Base-by-base conservation (phyloP, 1,284 basidiomycete species). In the Flammula alnicola region DNA sequence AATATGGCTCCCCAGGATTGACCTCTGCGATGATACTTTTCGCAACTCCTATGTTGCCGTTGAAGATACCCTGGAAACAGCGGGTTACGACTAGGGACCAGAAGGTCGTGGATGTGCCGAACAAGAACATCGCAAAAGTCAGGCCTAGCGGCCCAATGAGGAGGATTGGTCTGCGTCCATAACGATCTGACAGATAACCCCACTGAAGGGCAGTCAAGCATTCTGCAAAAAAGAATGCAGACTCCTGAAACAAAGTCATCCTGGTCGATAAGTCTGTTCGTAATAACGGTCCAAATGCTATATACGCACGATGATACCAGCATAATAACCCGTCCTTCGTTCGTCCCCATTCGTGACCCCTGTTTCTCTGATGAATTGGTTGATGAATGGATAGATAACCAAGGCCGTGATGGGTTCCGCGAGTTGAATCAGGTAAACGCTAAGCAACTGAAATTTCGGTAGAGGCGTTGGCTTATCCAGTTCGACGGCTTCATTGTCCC, bases 341-440 rank as follows among this genome's bases (percentile, higher is more conserved):
- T 77, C 71, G 48, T 78, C 71, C 20, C 74, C 74, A 17, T 61
- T 55, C 1, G 76, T 79, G 9, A 80, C 65, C 3, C 74, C 76
- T 6, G 74, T 77, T n/a, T 73, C 72, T 17, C 67, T 62, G 9
- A 80, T 69, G 37, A 79, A 70, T 52, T 79, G 69, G 49, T 66
- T 74, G 51, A 83, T 71, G 60, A 83, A 83, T 1, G 80, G 81
- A 47, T 78, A 80, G 49, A 83, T 79, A 29, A 81, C 76, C 9
- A 67, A 65, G 26, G 65, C 70, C 0, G 76, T 74, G 20, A 81
- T 63, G 14, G 79, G 77, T 56, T 81, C 80, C 8, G 76, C 57
- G 31, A 78, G 65, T 48, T 78, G 73, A 25, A 78, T 72, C 31
- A 73, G 55, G 35, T 69, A 62, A 8, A 75, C 57, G 22, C 75